phyloP scores from a whole-genome alignment of 129 eudicot genomes.

The Helianthus tuberosus region DNA sequence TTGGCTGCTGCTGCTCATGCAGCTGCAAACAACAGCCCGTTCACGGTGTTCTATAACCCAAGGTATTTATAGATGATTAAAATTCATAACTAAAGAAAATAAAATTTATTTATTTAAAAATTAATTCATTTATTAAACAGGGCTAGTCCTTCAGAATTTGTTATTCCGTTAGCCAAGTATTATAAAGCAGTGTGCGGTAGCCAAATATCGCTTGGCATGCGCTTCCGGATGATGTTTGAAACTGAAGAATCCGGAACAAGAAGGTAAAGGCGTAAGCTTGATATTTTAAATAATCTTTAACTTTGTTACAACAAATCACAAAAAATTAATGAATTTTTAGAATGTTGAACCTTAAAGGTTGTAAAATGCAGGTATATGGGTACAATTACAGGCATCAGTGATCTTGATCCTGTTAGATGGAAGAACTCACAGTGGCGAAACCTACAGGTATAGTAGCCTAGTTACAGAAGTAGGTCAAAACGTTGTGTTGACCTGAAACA shows the following conservation, averaged over 20 bases:
- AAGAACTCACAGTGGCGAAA: slow-evolving; percentile 97
- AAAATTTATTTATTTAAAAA: too few species aligned
- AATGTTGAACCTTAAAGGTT: too few species aligned
- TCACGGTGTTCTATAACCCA: background rate
- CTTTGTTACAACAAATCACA: too few species aligned
- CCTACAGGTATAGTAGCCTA: slow-evolving; percentile 45
- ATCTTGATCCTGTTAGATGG: slow-evolving; percentile 92
- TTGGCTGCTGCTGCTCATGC: slow-evolving; percentile 24
- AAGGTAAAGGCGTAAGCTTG: slow-evolving; percentile 46
- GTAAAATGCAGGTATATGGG: slow-evolving; percentile 84
- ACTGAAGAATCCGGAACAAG: slow-evolving; percentile 96
- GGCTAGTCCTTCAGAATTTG: slow-evolving; percentile 19
- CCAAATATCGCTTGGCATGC: slow-evolving; percentile 95
- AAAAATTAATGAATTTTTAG: too few species aligned
- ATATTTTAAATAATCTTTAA: background rate
- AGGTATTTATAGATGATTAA: background rate
- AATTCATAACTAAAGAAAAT: background rate
- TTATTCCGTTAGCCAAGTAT: slow-evolving; percentile 93
- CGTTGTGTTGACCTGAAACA: too few species aligned
- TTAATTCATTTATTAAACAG: background rate
- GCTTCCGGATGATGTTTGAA: slow-evolving; percentile 97
- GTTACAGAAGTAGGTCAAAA: too few species aligned
- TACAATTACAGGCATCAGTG: slow-evolving; percentile 88
- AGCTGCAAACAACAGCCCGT: background rate
- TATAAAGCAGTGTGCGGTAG: slow-evolving; percentile 76